Conservation (phyloP, 805 yeast genomes). For the Wickerhamiella qilinensis region DNA sequence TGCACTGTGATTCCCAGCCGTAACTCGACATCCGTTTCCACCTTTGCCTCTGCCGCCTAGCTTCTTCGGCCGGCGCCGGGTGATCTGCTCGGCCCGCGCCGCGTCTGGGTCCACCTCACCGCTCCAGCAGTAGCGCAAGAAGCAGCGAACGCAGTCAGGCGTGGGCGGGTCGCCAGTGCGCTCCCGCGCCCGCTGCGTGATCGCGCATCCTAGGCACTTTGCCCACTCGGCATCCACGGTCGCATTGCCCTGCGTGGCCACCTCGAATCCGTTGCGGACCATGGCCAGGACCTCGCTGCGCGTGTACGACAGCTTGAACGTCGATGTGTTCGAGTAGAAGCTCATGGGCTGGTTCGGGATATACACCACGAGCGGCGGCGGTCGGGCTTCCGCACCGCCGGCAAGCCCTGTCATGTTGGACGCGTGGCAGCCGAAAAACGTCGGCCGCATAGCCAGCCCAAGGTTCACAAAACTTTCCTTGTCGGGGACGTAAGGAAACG, state of each 20-base stretch:
- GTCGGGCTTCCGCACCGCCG: slow-evolving; percentile 23
- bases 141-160: slow-evolving; percentile 60
- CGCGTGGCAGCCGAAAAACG: slow-evolving; percentile 73
- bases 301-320: slow-evolving; percentile 47
- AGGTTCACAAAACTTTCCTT: slow-evolving; percentile 37
- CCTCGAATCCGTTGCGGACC: slow-evolving; percentile 61
- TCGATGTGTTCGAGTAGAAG: slow-evolving; percentile 53
- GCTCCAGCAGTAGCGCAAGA: slow-evolving; percentile 61
- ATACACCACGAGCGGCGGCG: slow-evolving; percentile 58
- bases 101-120: slow-evolving; percentile 23
- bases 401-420: slow-evolving; percentile 32
- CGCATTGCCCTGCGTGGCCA: slow-evolving; percentile 45
- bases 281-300: slow-evolving; percentile 40
- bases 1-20: no score
- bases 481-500: slow-evolving; percentile 75
- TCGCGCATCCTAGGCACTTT: slow-evolving; percentile 69
- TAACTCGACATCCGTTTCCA: no score
- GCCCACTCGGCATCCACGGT: slow-evolving; percentile 56
- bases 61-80: background rate
- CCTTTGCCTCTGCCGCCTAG: no score
- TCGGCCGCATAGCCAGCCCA: slow-evolving; percentile 52
- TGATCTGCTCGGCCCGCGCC: background rate
- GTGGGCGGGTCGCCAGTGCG: slow-evolving; percentile 39
- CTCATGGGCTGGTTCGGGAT: slow-evolving; percentile 58
- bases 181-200: slow-evolving; percentile 64